Evolutionary conservation across 306 rosid genomes (phyloP).

Genomic region (Rosa persica): DNA sequence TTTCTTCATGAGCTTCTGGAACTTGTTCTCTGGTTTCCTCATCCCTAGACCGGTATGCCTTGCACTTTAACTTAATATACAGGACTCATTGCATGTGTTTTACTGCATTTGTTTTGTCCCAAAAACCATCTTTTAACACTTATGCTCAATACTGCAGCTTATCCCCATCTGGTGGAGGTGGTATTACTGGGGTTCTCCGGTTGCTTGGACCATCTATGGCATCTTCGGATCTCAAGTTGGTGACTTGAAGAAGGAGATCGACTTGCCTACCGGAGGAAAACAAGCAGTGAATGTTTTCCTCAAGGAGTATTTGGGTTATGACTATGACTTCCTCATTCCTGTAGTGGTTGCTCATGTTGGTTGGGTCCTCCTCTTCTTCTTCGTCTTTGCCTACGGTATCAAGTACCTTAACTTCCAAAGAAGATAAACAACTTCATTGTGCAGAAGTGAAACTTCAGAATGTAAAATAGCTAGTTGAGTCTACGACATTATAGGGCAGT

Average conservation of each 20-base stretch:
- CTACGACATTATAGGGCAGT: too few relatives aligned
- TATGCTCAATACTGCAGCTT: conserved; percentile 18
- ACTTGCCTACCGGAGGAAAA: neutral
- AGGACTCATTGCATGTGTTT: too few relatives aligned
- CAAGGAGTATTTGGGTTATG: conserved; percentile 29
- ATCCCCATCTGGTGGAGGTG: conserved; percentile 37
- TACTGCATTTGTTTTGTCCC: neutral
- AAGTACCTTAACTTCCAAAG: conserved; percentile 38
- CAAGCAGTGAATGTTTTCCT: conserved; percentile 12
- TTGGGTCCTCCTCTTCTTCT: conserved; percentile 37
- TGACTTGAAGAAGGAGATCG: neutral
- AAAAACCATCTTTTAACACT: too few relatives aligned
- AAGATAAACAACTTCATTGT: conserved; percentile 12
- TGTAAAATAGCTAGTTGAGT: neutral
- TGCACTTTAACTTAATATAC: neutral
- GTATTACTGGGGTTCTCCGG: conserved; percentile 35
- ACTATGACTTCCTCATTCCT: conserved; percentile 22
- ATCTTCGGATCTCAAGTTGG: conserved; percentile 35
- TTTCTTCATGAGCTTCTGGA: conserved; percentile 63
- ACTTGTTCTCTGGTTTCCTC: conserved; percentile 69
- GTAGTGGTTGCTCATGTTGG: conserved; percentile 36
- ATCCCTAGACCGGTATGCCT: conserved; percentile 52
- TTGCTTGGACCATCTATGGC: conserved; percentile 36
- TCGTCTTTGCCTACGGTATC: conserved; percentile 34
- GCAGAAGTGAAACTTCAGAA: neutral